Base-by-base conservation (phyloP, 371 early-diverging fungal genomes). In the Mortierella sp. region DNA sequence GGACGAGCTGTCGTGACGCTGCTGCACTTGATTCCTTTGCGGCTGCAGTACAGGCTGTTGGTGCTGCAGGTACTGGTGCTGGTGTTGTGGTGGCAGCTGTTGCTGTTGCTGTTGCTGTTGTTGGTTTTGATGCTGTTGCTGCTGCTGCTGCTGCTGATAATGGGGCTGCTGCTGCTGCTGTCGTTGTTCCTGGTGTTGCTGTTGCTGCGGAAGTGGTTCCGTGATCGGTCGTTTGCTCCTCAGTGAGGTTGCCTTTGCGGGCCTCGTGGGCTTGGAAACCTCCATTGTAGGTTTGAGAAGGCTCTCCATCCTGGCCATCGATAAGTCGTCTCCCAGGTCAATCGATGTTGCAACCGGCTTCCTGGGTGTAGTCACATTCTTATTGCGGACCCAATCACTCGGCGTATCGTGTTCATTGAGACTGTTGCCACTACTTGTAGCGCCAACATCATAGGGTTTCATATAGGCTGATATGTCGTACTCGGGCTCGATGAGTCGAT, bases 1-100 rank as follows among this genome's bases (percentile, higher is more conserved):
- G 5, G 64, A 56, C 1, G 74, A 67, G 58, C 58, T 65, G 6
- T 73, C 61, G 10, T 51, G 54, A 4, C 54, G 61, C 46, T 60
- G 61, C 46, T 60, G 62, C 6, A 51, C 43, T 12, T 56, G 67
- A 18, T 39, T 60, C 27, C 21, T n/a, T 21, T 19, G 47, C 6
- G 12, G 48, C n/a, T 51, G 45, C 28, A 49, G 64, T 21, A 26
- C 43, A 12, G 39, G 41, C 21, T 59, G 67, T 14, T 26, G 48
- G 4, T 52, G 50, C 16, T 46, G 47, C 28, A 30, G 62, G 26
- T 31, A 16, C 10, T 42, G 47, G 23, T 52, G 49, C 21, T 42
- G 45, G 9, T 41, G 51, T 24, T 13, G 46, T n/a, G 16, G 58
- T 26, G 34, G 53, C 12, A 43, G 53, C 18, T 54, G 59, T 24